Evolutionary conservation across 1,139 yeast species (phyloP).

Genomic region (Nakaseomyces delphensis): DNA sequence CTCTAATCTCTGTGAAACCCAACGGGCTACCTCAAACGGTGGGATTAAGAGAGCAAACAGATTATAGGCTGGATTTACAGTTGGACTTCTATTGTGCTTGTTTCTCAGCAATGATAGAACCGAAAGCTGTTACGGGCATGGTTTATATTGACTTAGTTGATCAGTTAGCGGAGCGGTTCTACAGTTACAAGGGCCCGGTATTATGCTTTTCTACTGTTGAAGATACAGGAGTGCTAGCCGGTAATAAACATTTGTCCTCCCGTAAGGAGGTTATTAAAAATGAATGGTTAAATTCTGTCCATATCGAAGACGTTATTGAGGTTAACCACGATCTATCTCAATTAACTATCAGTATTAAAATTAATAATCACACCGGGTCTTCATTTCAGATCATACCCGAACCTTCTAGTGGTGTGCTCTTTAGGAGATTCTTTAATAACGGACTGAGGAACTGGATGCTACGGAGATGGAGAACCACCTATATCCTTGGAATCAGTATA

Average conservation of each 20-base stretch:
- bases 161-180: background rate
- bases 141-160: background rate
- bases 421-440: slow-evolving; percentile 15
- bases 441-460: slow-evolving; percentile 28
- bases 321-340: background rate
- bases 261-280: slow-evolving; percentile 12
- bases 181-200: background rate
- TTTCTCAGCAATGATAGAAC: too few relatives aligned
- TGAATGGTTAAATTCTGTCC: slow-evolving; percentile 21
- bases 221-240: background rate
- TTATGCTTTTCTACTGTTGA: background rate
- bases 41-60: slow-evolving; percentile 19
- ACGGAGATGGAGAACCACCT: slow-evolving; percentile 20
- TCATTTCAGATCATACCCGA: background rate
- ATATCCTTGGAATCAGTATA: slow-evolving; percentile 20
- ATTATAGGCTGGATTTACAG: slow-evolving; percentile 22
- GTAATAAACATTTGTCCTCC: slow-evolving; percentile 10
- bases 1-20: slow-evolving; percentile 8
- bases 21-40: slow-evolving; percentile 22
- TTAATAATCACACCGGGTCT: background rate
- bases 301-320: slow-evolving; percentile 12
- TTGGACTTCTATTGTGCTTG: slow-evolving; percentile 21
- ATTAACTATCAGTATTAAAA: background rate
- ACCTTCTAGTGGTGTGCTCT: background rate
- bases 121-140: too few relatives aligned